Conservation (phyloP, 73 alveolate species). For the Paraurostyla sp. region DNA sequence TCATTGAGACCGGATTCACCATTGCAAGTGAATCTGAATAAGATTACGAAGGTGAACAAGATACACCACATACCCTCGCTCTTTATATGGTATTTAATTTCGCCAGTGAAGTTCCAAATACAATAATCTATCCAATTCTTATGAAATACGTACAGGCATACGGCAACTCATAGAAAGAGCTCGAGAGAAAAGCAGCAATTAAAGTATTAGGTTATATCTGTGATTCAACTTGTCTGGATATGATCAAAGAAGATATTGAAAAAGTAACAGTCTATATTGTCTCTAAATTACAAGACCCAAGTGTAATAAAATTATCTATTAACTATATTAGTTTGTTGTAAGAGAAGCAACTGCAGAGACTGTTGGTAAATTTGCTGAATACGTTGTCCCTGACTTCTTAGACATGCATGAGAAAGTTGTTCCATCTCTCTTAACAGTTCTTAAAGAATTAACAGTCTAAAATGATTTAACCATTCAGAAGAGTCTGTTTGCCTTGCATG, state of each 20-base stretch:
- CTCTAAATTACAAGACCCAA: slow-evolving; percentile 56
- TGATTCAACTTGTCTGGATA: slow-evolving; percentile 74
- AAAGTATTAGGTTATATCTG: slow-evolving; percentile 70
- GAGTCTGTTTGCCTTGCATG: slow-evolving; percentile 67
- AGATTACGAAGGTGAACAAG: slow-evolving; percentile 66
- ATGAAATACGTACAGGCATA: slow-evolving; percentile 53
- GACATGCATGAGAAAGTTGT: slow-evolving; percentile 62
- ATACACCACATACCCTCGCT: slow-evolving; percentile 63
- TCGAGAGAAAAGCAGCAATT: slow-evolving; percentile 77
- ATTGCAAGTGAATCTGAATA: slow-evolving; percentile 72
- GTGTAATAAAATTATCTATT: neutral
- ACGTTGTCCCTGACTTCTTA: slow-evolving; percentile 77
- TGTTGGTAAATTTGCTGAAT: slow-evolving; percentile 77
- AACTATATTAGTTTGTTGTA: slow-evolving; percentile 36
- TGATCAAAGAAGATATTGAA: slow-evolving; percentile 70
- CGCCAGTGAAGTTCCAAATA: slow-evolving; percentile 56
- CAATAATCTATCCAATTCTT: slow-evolving; percentile 59
- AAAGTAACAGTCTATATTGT: slow-evolving; percentile 65
- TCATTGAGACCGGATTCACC: slow-evolving; percentile 58
- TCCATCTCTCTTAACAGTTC: slow-evolving; percentile 61
- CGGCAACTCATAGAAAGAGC: slow-evolving; percentile 50
- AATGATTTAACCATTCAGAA: slow-evolving; percentile 59
- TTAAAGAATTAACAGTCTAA: slow-evolving; percentile 38
- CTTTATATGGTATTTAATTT: slow-evolving; percentile 48
- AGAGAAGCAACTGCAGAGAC: slow-evolving; percentile 77